phyloP scores from a whole-genome alignment of 2,329 filamentous ascomycete genomes.

The Plenodomus biglobosus region DNA sequence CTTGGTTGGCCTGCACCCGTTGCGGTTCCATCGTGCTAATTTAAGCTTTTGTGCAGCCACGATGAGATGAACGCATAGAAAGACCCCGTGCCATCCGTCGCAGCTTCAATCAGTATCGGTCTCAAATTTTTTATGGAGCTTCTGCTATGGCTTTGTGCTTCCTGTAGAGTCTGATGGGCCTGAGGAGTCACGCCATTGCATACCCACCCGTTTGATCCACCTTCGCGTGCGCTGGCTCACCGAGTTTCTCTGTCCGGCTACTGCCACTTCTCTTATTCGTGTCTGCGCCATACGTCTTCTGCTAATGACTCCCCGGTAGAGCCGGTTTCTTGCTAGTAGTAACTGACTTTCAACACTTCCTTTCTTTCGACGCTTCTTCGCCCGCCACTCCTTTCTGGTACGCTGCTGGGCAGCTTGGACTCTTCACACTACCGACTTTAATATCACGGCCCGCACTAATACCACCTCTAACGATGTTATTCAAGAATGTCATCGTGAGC shows the following conservation, averaged over 20 bases:
- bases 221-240: slow-evolving; percentile 18
- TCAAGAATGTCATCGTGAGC: slow-evolving; percentile 33
- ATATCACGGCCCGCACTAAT: slow-evolving; percentile 39
- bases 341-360: slow-evolving; percentile 27
- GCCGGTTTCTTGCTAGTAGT: slow-evolving; percentile 31
- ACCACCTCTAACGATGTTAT: slow-evolving; percentile 34
- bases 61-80: slow-evolving; percentile 32
- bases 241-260: slow-evolving; percentile 15
- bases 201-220: slow-evolving; percentile 19
- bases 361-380: slow-evolving; percentile 31
- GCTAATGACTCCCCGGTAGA: slow-evolving; percentile 34
- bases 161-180: slow-evolving; percentile 28
- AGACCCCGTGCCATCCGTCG: slow-evolving; percentile 30
- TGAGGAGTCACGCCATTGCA: slow-evolving; percentile 36
- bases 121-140: slow-evolving; percentile 35
- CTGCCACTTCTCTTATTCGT: slow-evolving; percentile 30
- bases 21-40: slow-evolving; percentile 18
- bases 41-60: slow-evolving; percentile 24
- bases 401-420: slow-evolving; percentile 44
- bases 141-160: slow-evolving; percentile 31
- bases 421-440: slow-evolving; percentile 34
- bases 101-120: slow-evolving; percentile 36
- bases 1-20: slow-evolving; percentile 28
- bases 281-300: slow-evolving; percentile 18
- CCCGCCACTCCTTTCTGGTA: slow-evolving; percentile 31